Base-by-base conservation (phyloP, 2,329 filamentous ascomycete species). In the Trichophyton mentagrophytes region DNA sequence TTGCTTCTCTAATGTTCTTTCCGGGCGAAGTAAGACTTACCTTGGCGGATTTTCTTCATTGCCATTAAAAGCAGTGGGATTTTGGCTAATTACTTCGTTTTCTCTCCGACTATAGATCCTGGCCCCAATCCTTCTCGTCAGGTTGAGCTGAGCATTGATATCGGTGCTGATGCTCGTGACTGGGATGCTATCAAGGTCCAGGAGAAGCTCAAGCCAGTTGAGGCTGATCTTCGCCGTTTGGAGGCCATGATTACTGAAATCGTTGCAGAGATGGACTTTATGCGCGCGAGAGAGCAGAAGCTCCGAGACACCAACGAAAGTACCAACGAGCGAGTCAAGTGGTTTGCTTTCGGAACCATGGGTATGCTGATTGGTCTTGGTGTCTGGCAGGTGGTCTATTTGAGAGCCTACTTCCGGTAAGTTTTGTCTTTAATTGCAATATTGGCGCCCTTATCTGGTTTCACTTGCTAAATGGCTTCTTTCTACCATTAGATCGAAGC, bases 301-400 rank as follows among this genome's bases (percentile, higher is more conserved):
- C 82, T 99, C 69, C 83, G 93, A 73, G 92, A 99, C 78, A 99
- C 93, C 68, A 99, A 99, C 76, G 93, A 99, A 86, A 97, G 92
- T 81, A 99, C 93, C 66, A 99, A 99, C 78, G 93, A 88, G 77
- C 85, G 93, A 62, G 93, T 99, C 70, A 99, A 97, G 81, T 97
- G 90, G 90, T 99, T 99, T 76, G 92, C 92, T 57, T 85, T 96
- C 73, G 85, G 86, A 66, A 97, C 92, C 30, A 97, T 96, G 78
- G 87, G 90, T 64, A 86, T 96, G 80, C 79, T 99, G 68, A 80
- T 96, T 66, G 89, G 84, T 38, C 80, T 99, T 68, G 95, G 93
- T 74, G 90, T 80, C 47, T 99, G 93, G 93, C 93, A 99, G 84
- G 89, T 99, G 71, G 85, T 99, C 72, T 99, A 99, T 77, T 81